A percentile compares a stretch with the other conserved stretches of the same genome.
Evolutionary conservation across 352 stramenopile genomes (phyloP).

Genomic region (Phytophthora pluvialis): DNA sequence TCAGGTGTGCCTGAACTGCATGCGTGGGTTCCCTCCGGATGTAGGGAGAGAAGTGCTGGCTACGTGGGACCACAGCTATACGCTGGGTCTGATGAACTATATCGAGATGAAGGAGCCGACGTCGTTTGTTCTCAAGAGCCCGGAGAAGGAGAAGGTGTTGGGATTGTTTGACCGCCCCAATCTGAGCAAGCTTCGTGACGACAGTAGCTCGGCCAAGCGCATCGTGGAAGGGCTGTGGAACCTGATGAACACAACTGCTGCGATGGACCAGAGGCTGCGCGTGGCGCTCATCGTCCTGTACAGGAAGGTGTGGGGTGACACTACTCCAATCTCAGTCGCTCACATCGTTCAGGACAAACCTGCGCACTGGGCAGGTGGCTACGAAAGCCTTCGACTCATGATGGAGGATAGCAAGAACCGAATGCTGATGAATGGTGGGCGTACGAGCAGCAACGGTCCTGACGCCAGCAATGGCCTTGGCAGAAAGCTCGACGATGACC

Average conservation of each 20-base stretch:
- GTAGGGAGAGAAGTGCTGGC: slow-evolving; percentile 78
- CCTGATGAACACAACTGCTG: slow-evolving; percentile 70
- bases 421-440: slow-evolving; percentile 40
- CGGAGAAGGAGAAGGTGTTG: slow-evolving; percentile 77
- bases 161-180: slow-evolving; percentile 65
- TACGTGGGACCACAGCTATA: slow-evolving; percentile 87
- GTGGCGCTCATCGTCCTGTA: slow-evolving; percentile 83
- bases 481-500: slow-evolving; percentile 41
- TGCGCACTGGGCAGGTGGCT: slow-evolving; percentile 79
- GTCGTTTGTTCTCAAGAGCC: slow-evolving; percentile 77
- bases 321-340: slow-evolving; percentile 76
- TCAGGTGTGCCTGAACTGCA: slow-evolving; percentile 83
- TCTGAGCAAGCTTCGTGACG: slow-evolving; percentile 70
- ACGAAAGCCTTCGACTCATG: slow-evolving; percentile 80
- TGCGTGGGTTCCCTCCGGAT: slow-evolving; percentile 75
- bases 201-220: slow-evolving; percentile 72
- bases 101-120: slow-evolving; percentile 85
- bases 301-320: slow-evolving; percentile 83
- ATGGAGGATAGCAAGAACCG: slow-evolving; percentile 88
- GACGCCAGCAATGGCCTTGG: slow-evolving; percentile 26
- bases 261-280: slow-evolving; percentile 74
- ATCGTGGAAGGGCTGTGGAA: slow-evolving; percentile 77
- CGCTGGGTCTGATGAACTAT: slow-evolving; percentile 66
- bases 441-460: slow-evolving; percentile 19
- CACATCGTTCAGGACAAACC: slow-evolving; percentile 86